phyloP scores from a whole-genome alignment of 2,329 filamentous ascomycete species.

The Colletotrichum sp. region DNA sequence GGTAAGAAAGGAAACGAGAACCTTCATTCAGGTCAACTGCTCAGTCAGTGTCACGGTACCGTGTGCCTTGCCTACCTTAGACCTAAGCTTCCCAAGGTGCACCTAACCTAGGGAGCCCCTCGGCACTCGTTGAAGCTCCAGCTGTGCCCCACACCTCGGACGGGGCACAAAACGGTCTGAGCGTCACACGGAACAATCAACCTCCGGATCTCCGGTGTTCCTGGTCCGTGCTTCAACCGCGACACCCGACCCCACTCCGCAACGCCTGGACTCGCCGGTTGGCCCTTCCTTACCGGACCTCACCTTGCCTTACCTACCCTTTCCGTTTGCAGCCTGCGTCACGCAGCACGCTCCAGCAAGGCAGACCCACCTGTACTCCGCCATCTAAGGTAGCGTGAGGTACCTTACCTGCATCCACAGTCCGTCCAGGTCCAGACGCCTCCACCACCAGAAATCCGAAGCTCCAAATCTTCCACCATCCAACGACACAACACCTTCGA shows the following conservation, averaged over 20 bases:
- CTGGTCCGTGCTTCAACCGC: neutral
- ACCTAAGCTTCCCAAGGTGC: neutral
- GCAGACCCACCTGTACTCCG: neutral
- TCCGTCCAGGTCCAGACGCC: neutral
- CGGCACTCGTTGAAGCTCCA: neutral
- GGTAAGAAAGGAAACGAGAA: neutral
- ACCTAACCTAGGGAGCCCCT: neutral
- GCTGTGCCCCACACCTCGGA: neutral
- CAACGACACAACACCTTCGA: neutral
- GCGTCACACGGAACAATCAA: neutral
- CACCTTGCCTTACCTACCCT: neutral
- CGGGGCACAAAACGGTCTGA: neutral
- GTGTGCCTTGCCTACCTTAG: neutral
- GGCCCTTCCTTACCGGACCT: neutral
- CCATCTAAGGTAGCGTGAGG: neutral
- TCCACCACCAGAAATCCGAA: neutral
- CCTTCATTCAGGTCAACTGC: neutral
- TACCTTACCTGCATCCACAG: neutral
- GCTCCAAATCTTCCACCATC: neutral
- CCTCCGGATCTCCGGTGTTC: neutral
- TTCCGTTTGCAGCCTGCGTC: slow-evolving; percentile 4
- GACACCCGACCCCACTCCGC: slow-evolving; percentile 3
- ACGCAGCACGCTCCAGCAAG: neutral
- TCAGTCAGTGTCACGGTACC: neutral
- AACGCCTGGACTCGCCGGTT: neutral